These are phyloP conservation scores for Microdochium bolleyi DNA, from an alignment of 2,329 filamentous ascomycete genomes.

Conservation along the genomic window DNA sequence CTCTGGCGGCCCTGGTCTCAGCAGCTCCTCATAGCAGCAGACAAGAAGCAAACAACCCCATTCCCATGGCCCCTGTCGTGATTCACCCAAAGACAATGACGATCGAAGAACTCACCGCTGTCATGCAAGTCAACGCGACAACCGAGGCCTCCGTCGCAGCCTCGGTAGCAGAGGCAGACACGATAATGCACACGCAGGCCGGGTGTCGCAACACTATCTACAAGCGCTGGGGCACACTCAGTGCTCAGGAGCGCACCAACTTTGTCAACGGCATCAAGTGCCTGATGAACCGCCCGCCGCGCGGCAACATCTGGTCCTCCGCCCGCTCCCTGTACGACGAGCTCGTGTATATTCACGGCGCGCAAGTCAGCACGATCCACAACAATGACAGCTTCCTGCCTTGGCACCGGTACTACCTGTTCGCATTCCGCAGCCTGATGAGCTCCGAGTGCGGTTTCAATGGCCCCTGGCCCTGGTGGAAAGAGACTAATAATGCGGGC, in stretches of 20 bases:
- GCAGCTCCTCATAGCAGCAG: not conserved
- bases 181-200: not conserved
- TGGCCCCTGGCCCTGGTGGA: slow-evolving; percentile 22
- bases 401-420: slow-evolving; percentile 24
- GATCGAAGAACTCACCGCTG: not conserved
- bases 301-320: not conserved
- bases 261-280: not conserved
- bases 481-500: slow-evolving; percentile 24
- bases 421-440: slow-evolving; percentile 19
- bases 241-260: not conserved
- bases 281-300: not conserved
- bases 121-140: not conserved
- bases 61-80: not conserved
- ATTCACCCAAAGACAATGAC: not conserved
- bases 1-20: not conserved
- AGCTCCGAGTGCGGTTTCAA: slow-evolving; percentile 23
- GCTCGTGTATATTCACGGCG: slow-evolving; percentile 20
- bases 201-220: not conserved
- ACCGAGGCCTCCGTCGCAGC: not conserved
- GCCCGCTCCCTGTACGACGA: slow-evolving; percentile 22
- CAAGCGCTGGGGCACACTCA: not conserved
- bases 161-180: not conserved
- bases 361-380: slow-evolving; percentile 20
- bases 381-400: slow-evolving; percentile 20
- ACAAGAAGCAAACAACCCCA: not conserved